Conservation (phyloP, 768 basidiomycete species). For the Mycena floridula region DNA sequence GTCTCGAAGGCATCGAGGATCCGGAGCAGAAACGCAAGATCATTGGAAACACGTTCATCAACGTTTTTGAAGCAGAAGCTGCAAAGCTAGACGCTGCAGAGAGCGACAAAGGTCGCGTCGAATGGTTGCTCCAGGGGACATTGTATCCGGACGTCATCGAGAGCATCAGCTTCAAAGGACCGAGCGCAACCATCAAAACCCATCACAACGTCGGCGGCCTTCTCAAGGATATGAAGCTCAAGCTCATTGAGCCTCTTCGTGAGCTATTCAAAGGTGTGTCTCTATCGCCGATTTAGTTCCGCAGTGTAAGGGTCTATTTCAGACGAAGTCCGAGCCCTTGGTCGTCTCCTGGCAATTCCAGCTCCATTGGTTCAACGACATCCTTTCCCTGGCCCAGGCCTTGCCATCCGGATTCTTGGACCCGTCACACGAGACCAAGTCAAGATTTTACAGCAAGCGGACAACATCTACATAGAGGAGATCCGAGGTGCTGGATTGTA, state of each 20-base stretch:
- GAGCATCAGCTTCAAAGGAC: conserved; percentile 98
- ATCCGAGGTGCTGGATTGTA: conserved; percentile 91
- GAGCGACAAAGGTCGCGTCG: conserved; percentile 82
- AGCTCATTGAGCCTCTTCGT: conserved; percentile 94
- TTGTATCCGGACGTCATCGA: conserved; percentile 99
- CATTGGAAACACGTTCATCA: conserved; percentile 98
- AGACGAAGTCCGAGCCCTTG: conserved; percentile 96
- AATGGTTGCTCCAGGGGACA: conserved; percentile 97
- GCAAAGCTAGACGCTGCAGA: conserved; percentile 83
- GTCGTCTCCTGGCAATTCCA: conserved; percentile 87
- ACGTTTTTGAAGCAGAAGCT: conserved; percentile 95
- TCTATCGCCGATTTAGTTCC: not conserved
- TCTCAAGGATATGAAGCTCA: conserved; percentile 96
- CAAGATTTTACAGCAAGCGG: conserved; percentile 83
- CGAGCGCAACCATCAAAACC: conserved; percentile 98
- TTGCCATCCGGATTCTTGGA: conserved; percentile 96
- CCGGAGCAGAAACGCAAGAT: conserved; percentile 97
- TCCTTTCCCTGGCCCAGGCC: conserved; percentile 97
- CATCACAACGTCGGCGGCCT: conserved; percentile 99
- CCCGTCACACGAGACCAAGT: conserved; percentile 94
- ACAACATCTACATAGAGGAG: conserved; percentile 96
- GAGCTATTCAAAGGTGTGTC: conserved; percentile 94
- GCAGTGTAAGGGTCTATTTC: conserved; percentile 5
- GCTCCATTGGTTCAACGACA: conserved; percentile 91
- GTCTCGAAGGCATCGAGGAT: conserved; percentile 88